Evolutionary conservation across 306 rosid species (phyloP).

Genomic region (Castanopsis chinensis): DNA sequence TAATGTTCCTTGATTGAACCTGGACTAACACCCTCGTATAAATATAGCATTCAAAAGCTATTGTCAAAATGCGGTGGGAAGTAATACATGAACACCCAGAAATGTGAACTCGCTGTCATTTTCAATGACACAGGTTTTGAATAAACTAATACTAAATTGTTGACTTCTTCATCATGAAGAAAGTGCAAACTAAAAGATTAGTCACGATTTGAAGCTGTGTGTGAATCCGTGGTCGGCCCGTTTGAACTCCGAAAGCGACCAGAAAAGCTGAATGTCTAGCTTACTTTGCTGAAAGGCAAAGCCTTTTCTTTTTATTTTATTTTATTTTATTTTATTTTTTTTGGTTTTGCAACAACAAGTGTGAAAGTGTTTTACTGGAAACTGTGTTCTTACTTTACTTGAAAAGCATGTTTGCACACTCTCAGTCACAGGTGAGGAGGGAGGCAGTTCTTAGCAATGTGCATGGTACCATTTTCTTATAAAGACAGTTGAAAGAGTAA

Average conservation of each 20-base stretch:
- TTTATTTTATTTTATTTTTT: no score
- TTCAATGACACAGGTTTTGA: neutral
- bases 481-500: neutral
- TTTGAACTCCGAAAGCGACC: neutral
- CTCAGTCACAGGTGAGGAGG: neutral
- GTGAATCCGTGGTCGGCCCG: constrained; percentile 13
- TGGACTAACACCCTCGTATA: no score
- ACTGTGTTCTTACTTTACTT: no score
- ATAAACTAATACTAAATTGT: neutral
- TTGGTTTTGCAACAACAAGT: neutral
- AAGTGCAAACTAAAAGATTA: no score
- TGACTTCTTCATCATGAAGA: constrained; percentile 8
- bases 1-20: no score
- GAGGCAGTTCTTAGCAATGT: neutral
- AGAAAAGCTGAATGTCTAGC: neutral
- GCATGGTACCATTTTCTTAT: neutral
- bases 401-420: neutral
- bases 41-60: no score
- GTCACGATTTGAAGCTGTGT: neutral
- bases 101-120: neutral
- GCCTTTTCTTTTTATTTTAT: neutral
- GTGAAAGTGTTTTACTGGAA: neutral
- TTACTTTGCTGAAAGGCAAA: neutral
- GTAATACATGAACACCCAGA: constrained; percentile 14
- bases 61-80: no score